A percentile compares a stretch with the other conserved stretches of the same genome.
Conservation (phyloP, 306 rosid species). For the Ormosia emarginata region DNA sequence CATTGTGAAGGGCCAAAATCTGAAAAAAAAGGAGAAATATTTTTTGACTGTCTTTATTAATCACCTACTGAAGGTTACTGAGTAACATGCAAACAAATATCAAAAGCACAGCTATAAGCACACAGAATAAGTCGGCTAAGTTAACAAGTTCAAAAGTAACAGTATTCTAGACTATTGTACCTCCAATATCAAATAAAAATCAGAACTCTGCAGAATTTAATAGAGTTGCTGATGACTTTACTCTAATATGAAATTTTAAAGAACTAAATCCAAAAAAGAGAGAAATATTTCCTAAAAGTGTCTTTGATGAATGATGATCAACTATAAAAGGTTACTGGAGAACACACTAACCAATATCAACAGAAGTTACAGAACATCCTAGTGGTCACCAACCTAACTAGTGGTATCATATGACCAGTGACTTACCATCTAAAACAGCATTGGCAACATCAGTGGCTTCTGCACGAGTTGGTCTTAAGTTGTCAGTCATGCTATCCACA, state of each 20-base stretch:
- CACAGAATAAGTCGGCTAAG: neutral
- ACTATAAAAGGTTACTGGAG: neutral
- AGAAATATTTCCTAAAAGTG: neutral
- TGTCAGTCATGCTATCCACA: slow-evolving; percentile 98
- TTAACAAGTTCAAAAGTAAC: neutral
- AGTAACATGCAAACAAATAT: neutral
- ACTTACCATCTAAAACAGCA: slow-evolving; percentile 95
- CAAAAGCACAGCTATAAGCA: slow-evolving; percentile 6
- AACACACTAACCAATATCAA: neutral
- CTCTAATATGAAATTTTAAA: neutral
- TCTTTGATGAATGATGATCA: neutral
- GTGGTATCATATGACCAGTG: slow-evolving; percentile 7
- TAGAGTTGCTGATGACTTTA: neutral
- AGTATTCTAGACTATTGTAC: neutral
- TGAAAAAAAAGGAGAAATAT: neutral
- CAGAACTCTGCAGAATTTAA: neutral
- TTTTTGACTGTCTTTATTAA: neutral
- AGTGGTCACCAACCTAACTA: slow-evolving; percentile 6
- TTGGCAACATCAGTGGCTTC: slow-evolving; percentile 99
- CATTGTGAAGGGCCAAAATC: neutral
- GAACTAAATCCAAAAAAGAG: neutral
- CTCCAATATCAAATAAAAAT: neutral
- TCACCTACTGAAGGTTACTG: neutral
- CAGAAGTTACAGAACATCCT: neutral
- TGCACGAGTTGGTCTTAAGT: slow-evolving; percentile 99